Conservation (phyloP, 2,329 filamentous ascomycete species). For the Zymoseptoria passerinii region DNA sequence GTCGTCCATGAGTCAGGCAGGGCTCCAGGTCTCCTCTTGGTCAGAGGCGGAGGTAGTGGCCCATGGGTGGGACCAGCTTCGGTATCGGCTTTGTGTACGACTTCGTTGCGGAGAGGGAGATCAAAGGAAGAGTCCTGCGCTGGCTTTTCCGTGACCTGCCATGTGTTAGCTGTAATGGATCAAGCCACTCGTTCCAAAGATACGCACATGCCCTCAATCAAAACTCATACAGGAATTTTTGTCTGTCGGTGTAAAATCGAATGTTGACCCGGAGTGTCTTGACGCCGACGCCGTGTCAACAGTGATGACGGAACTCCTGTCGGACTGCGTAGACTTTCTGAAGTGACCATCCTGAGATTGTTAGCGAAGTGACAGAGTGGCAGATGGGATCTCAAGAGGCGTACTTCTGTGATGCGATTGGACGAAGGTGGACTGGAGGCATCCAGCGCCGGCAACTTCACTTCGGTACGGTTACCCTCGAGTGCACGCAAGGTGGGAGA, state of each 20-base stretch:
- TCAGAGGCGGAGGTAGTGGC: background rate
- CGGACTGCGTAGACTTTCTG: background rate
- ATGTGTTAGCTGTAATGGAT: background rate
- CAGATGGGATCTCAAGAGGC: too few species aligned
- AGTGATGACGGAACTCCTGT: background rate
- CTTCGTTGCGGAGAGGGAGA: background rate
- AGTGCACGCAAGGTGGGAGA: background rate
- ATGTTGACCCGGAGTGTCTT: too few species aligned
- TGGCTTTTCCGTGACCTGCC: background rate
- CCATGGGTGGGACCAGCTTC: background rate
- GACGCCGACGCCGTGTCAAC: background rate
- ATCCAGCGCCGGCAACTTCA: too few species aligned
- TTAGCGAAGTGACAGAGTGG: background rate
- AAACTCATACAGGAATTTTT: background rate
- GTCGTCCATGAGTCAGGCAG: too few species aligned
- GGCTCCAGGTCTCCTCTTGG: too few species aligned
- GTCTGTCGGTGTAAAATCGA: too few species aligned
- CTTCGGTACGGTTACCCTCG: background rate
- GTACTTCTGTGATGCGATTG: too few species aligned
- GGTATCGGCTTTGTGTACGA: background rate
- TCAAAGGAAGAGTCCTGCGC: background rate
- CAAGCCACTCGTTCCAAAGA: background rate
- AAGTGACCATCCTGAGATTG: background rate
- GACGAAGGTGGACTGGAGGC: too few species aligned
- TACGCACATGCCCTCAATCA: background rate